Evolutionary conservation across 2,329 filamentous ascomycete genomes (phyloP), one percentile per base, ranked within the genome.

Genomic region (Cladosporium phlei): DNA sequence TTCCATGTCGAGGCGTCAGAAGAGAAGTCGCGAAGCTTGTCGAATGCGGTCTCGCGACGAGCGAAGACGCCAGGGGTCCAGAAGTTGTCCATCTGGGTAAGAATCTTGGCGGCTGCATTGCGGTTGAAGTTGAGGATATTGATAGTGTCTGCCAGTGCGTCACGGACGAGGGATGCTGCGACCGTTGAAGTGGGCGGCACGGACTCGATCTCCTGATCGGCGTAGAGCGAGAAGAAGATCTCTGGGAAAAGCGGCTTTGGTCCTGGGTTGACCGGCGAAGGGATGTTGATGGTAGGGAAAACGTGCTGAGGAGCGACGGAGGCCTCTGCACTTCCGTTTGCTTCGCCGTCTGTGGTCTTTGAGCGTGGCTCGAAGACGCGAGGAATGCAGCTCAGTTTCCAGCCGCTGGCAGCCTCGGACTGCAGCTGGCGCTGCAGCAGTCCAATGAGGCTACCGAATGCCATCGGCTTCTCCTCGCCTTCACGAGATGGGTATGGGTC

Each of bases 1-100:
- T 98, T 98, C 91, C 93, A 98, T 0, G 88, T 90, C 11, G 85
- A 80, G 53, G 81, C 80, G 14, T 84, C 75, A 35, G 83, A 83
- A 1, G 73, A 64, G 16, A 78, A 60, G 34, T 83, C 80, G 25
- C 85, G 80, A 38, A 98, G 78, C 60, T 89, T 85, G 65, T 98
- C 93, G 60, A 95, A 96, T 0, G 89, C 83, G 1, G 88, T 96
- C 1, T 88, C 90, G 48, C 93, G 85, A 70, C 95, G 95, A 48
- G 95, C 83, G 66, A 98, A 98, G 1, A 88, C 96, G 46, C 83
- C 80, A 8, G 87, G 81, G 0, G 89, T 79, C 71, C 95, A 98
- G 69, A 93, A 98, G 67, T 87, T 94, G 66, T 98, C 93, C 27
- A 96, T 76, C 59, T 97, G 90, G 59, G 96, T 95, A 27, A 98